Conservation (phyloP, 140 eudicot species). For the Stevia rebaudiana region DNA sequence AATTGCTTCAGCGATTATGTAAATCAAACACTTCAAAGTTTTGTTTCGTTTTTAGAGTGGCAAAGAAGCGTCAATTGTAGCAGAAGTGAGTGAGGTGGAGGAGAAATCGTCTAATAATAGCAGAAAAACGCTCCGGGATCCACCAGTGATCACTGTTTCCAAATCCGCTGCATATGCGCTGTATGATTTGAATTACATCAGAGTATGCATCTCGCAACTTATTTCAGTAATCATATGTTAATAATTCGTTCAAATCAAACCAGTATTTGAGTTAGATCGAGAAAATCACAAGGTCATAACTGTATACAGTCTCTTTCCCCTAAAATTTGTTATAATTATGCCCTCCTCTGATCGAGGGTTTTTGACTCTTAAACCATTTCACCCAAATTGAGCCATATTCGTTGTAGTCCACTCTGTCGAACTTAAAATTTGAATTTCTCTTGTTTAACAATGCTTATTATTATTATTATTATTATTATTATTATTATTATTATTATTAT, state of each 20-base stretch:
- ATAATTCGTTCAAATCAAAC: neutral
- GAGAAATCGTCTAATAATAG: constrained; percentile 45
- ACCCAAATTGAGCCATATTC: neutral
- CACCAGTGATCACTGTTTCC: constrained; percentile 66
- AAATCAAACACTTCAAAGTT: neutral
- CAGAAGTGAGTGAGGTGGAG: constrained; percentile 68
- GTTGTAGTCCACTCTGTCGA: neutral
- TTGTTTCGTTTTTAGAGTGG: constrained; percentile 44
- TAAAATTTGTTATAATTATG: neutral
- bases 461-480: neutral
- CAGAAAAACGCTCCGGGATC: constrained; percentile 63
- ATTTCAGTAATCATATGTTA: constrained; percentile 1
- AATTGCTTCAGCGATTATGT: neutral
- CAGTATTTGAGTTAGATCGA: neutral
- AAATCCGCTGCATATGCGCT: constrained; percentile 68
- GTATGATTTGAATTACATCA: constrained; percentile 59
- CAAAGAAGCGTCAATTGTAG: constrained; percentile 71
- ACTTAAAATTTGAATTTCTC: neutral
- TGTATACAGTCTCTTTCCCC: neutral
- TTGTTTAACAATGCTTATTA: neutral
- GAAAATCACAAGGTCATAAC: neutral
- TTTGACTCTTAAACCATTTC: neutral
- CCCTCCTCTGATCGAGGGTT: neutral
- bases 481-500: neutral
- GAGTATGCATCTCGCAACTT: constrained; percentile 39